These are phyloP conservation scores for Quercus glauca DNA, from an alignment of 306 rosid genomes.

Conservation along the genomic window DNA sequence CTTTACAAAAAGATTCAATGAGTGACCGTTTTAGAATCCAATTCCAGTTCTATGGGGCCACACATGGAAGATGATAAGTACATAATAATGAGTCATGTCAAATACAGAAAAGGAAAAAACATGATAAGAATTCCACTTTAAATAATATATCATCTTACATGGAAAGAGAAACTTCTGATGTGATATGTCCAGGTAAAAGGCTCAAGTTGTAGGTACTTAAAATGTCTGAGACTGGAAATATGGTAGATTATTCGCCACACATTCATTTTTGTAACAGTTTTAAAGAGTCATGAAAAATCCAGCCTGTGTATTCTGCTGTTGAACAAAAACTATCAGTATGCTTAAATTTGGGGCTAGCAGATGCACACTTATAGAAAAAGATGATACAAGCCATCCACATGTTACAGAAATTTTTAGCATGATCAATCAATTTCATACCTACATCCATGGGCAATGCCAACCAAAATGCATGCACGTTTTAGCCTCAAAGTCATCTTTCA, in stretches of 20 bases:
- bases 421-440: too few relatives aligned
- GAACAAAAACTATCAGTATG: not conserved
- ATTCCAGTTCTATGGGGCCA: not conserved
- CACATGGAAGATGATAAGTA: not conserved
- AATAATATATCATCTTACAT: conserved; percentile 21
- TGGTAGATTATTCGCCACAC: conserved; percentile 19
- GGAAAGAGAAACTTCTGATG: conserved; percentile 8
- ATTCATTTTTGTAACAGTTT: not conserved
- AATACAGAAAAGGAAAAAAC: conserved; percentile 10
- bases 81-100: not conserved
- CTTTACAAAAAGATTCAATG: not conserved
- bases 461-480: too few relatives aligned
- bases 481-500: too few relatives aligned
- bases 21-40: not conserved
- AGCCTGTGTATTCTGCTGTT: not conserved
- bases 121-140: conserved; percentile 29
- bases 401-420: too few relatives aligned
- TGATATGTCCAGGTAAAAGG: conserved; percentile 1
- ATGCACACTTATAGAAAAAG: too few relatives aligned
- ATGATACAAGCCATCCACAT: too few relatives aligned
- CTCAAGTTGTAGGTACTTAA: not conserved
- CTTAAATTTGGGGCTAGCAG: too few relatives aligned
- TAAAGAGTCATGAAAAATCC: not conserved
- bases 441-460: too few relatives aligned
- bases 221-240: not conserved